Base-by-base conservation (phyloP, 257 asterid species). In the Solanum pimpinellifolium region DNA sequence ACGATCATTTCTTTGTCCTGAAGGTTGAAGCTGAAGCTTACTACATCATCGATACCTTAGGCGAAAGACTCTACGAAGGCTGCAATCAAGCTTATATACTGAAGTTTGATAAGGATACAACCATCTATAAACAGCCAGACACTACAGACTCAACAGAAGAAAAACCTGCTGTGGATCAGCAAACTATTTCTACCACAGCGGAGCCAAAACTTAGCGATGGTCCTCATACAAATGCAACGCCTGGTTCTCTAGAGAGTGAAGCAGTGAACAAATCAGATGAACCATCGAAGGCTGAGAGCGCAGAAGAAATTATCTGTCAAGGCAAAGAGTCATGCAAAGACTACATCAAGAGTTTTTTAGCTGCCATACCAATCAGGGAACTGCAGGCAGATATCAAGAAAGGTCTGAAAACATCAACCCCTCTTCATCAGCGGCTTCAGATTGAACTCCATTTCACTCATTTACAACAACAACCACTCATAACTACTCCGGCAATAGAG, bases 281-380 rank as follows among this genome's bases (percentile, higher is more conserved):
- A 88, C 73, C 89, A 20, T 83, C 27, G 87, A 93, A 92, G 90
- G 89, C 49, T 5, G 95, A 89, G 73, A 83, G 59, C 20, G 91
- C 90, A 85, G 95, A 92, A 85, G 92, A 88, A 90, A 90, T 93
- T 18, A 86, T 95, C 23, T 95, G 93, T 88, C 92, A 66, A 88
- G 99, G 99, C 65, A 95, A 94, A 91, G 96, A 92, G 88, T 89
- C 95, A 2, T 97, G 98, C 95, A 95, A 93, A 88, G 98, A 93
- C 89, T 97, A 97, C 90, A 93, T 97, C 70, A 97, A 95, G 92
- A 93, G 89, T 87, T 97, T 97, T 92, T 90, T 97, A 92, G 98
- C 99, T 59, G 98, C 99, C 2, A 97, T 97, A 83, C 99, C 99
- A 0, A 94, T 95, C 33, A 92, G 99, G 84, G 99, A 97, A 89